These are phyloP conservation scores for Thielaviopsis musarum DNA, from an alignment of 2,329 filamentous ascomycete genomes.

Conservation along the genomic window DNA sequence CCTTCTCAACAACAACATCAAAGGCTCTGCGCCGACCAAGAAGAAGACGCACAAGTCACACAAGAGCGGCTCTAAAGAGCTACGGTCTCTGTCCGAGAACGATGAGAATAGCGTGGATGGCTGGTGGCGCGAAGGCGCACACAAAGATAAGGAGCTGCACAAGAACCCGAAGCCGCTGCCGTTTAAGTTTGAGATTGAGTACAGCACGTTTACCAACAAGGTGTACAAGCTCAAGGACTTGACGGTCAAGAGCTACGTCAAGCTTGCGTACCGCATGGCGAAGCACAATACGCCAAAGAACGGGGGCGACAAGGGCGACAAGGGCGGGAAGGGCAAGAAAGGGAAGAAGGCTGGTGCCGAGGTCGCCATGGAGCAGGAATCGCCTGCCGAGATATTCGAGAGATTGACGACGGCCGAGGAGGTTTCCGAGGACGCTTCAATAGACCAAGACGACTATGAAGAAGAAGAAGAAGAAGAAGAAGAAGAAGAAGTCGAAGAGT, in stretches of 20 bases:
- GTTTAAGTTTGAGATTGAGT: slow-evolving; percentile 69
- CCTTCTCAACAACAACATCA: slow-evolving; percentile 58
- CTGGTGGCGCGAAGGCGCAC: slow-evolving; percentile 48
- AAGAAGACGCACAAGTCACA: slow-evolving; percentile 13
- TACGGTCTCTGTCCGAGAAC: slow-evolving; percentile 6
- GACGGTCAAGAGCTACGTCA: slow-evolving; percentile 66
- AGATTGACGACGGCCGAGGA: slow-evolving; percentile 14
- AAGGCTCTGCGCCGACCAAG: slow-evolving; percentile 15
- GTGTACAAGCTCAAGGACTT: slow-evolving; percentile 64
- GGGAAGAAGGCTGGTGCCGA: not conserved
- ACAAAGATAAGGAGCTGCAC: slow-evolving; percentile 38
- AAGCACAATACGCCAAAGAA: slow-evolving; percentile 18
- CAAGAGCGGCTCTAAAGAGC: not conserved
- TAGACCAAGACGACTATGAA: slow-evolving; percentile 16
- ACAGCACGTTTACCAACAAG: slow-evolving; percentile 63
- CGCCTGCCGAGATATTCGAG: not conserved
- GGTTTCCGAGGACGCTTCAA: slow-evolving; percentile 12
- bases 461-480: slow-evolving; percentile 18
- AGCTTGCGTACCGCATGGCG: slow-evolving; percentile 66
- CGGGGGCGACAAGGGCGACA: not conserved
- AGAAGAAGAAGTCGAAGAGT: slow-evolving; percentile 16
- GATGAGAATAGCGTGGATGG: slow-evolving; percentile 15
- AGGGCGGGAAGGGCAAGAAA: not conserved
- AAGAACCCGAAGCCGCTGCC: slow-evolving; percentile 39
- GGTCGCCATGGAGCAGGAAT: not conserved